These are phyloP conservation scores for Castanopsis chinensis DNA, from an alignment of 306 rosid species.

Conservation along the genomic window DNA sequence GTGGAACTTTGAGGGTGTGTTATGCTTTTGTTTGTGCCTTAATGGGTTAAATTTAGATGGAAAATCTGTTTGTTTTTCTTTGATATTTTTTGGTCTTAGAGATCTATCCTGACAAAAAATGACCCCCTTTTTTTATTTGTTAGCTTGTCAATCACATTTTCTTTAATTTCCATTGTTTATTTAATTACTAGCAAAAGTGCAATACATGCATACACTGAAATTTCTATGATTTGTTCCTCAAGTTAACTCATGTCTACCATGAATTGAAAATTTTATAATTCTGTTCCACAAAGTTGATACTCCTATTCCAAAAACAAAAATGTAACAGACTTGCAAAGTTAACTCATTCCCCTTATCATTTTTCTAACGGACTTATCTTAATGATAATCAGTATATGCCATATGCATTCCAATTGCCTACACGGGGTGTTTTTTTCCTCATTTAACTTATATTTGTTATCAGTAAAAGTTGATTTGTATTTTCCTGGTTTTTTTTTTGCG, in stretches of 20 bases:
- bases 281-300: neutral
- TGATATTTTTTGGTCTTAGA: neutral
- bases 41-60: neutral
- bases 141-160: neutral
- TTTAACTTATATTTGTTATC: neutral
- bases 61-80: neutral
- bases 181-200: neutral
- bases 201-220: neutral
- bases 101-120: neutral
- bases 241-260: neutral
- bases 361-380: neutral
- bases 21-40: neutral
- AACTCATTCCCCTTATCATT: neutral
- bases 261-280: neutral
- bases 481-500: neutral
- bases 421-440: neutral
- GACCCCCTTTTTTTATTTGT: neutral
- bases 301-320: neutral
- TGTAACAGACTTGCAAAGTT: neutral
- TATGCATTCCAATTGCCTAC: neutral
- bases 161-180: neutral
- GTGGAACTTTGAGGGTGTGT: constrained; percentile 85
- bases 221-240: neutral
- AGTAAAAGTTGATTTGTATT: neutral
- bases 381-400: neutral